phyloP scores from a whole-genome alignment of 2,329 filamentous ascomycete genomes.

The Malbranchea cinnamomea region DNA sequence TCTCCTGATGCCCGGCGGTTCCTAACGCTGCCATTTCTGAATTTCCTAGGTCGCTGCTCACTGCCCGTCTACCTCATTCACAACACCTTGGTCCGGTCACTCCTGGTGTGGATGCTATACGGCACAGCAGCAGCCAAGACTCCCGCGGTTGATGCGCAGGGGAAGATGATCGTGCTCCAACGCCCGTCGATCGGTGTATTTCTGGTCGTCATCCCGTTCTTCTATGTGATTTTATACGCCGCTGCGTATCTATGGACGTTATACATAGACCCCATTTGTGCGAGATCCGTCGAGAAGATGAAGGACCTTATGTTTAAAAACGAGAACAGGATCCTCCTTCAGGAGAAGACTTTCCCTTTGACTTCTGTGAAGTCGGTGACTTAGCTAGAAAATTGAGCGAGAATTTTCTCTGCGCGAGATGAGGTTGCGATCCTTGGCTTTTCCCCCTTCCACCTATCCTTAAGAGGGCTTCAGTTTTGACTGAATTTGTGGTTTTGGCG shows the following conservation, averaged over 20 bases:
- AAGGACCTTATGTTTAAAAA: conserved; percentile 10
- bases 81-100: conserved; percentile 15
- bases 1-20: conserved; percentile 12
- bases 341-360: conserved; percentile 9
- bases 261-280: conserved; percentile 10
- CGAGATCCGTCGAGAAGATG: conserved; percentile 8
- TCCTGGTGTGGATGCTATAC: conserved; percentile 15
- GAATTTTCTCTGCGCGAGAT: too few species aligned
- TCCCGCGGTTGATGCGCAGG: conserved; percentile 7
- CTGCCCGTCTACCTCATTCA: conserved; percentile 18
- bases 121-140: conserved; percentile 5
- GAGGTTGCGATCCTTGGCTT: too few species aligned
- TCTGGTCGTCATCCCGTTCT: conserved; percentile 10
- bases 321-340: conserved; percentile 5
- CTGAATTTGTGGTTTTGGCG: too few species aligned
- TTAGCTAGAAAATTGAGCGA: too few species aligned
- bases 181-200: conserved; percentile 7
- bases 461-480: too few species aligned
- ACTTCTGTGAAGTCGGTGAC: conserved; percentile 5
- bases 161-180: conserved; percentile 4
- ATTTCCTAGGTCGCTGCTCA: conserved; percentile 16
- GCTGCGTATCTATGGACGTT: conserved; percentile 9
- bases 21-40: conserved; percentile 13
- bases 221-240: conserved; percentile 9
- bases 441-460: too few species aligned